Evolutionary conservation across 139 green algal genomes (phyloP), one percentile per base, ranked within the genome.

Genomic region (Parachlorella kessleri): DNA sequence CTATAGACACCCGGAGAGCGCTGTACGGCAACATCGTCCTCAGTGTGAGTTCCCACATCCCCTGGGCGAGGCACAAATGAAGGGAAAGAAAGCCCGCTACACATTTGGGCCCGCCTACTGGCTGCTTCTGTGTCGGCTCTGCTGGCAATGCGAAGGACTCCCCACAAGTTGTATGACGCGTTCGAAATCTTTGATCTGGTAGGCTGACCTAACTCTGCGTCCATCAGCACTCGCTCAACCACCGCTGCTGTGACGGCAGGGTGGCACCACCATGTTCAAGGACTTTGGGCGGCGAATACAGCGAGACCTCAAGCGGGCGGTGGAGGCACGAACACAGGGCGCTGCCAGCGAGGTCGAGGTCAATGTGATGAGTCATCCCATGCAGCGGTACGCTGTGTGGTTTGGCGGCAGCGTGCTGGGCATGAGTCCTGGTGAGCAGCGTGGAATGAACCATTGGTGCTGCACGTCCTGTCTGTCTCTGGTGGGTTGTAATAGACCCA

Each of bases 1-100:
- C 93, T 66, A 97, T 97, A 69, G 93, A 97, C 86, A 92, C 88
- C 21, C 83, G 93, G n/a, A 75, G 93, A 3, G 76, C 81, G 14
- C 88, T 97, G 48, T 97, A 97, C 83, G 79, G 53, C 65, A 93
- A 90, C 63, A 85, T 94, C 24, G 84, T 87, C 9, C 82, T 93
- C 10, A 88, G 78, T 36, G 88, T 87, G 38, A 80, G 84, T 9
- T 26, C 8, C 48, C 30, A 28, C 23, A 26, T 68, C 5, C 53
- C 6, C 28, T n/a, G n/a, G n/a, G n/a, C n/a, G n/a, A n/a, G n/a
- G n/a, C n/a, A n/a, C n/a, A n/a, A n/a, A n/a, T n/a, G n/a, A n/a
- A n/a, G n/a, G n/a, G n/a, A n/a, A n/a, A n/a, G n/a, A n/a, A n/a
- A n/a, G n/a, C n/a, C n/a, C n/a, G n/a, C n/a, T n/a, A n/a, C n/a